Percentiles rank a stretch among this genome's conserved stretches.
Conservation (phyloP, 495 filamentous ascomycete species). For the Trichoderma gamsii region DNA sequence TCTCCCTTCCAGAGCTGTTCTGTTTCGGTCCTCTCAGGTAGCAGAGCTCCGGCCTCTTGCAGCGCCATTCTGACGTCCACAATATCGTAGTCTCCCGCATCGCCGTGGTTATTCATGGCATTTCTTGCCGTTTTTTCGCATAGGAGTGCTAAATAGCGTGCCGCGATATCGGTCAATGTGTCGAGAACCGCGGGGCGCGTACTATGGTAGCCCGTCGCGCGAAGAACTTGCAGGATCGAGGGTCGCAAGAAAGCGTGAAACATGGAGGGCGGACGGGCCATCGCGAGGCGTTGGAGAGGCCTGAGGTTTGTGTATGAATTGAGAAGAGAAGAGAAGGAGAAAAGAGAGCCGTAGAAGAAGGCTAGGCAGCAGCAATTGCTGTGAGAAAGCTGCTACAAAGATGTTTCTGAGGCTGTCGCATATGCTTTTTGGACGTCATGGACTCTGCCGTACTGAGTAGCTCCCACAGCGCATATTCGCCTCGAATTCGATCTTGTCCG, state of each 20-base stretch:
- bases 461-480: slow-evolving; percentile 10
- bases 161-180: slow-evolving; percentile 66
- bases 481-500: neutral
- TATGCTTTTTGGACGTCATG: slow-evolving; percentile 1
- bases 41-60: slow-evolving; percentile 63
- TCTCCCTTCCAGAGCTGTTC: slow-evolving; percentile 35
- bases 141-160: slow-evolving; percentile 66
- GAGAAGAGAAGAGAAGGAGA: neutral
- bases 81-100: slow-evolving; percentile 42
- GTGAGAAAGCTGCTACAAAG: slow-evolving; percentile 1
- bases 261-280: slow-evolving; percentile 44
- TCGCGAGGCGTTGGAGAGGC: slow-evolving; percentile 19
- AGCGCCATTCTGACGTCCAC: slow-evolving; percentile 79
- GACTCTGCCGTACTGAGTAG: neutral
- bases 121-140: slow-evolving; percentile 56
- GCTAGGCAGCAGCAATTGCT: neutral
- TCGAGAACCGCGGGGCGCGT: slow-evolving; percentile 72
- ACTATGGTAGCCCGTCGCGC: slow-evolving; percentile 75
- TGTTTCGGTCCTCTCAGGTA: slow-evolving; percentile 46
- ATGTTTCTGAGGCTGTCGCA: slow-evolving; percentile 1
- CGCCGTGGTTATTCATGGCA: slow-evolving; percentile 41
- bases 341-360: neutral
- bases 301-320: neutral
- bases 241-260: slow-evolving; percentile 76
- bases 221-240: slow-evolving; percentile 75